These are phyloP conservation scores for Roridomyces roridus DNA, from an alignment of 768 basidiomycete species.

Conservation along the genomic window DNA sequence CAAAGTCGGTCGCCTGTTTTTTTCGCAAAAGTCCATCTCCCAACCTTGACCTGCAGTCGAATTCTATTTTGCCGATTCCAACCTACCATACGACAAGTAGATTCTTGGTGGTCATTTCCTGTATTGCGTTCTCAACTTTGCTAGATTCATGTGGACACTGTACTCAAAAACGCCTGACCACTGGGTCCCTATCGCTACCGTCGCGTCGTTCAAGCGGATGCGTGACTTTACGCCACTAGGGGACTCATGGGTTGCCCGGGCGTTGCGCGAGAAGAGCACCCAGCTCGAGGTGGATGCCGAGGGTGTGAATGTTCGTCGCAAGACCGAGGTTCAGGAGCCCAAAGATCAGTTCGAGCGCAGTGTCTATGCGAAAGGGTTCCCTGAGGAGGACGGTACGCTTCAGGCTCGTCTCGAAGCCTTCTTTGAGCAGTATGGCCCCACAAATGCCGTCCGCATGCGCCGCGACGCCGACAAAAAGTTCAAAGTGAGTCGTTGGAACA, in stretches of 20 bases:
- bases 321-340: constrained; percentile 76
- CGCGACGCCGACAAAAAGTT: constrained; percentile 51
- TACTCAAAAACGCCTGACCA: constrained; percentile 82
- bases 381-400: constrained; percentile 63
- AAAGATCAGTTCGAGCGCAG: constrained; percentile 83
- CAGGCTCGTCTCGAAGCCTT: constrained; percentile 81
- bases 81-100: constrained; percentile 89
- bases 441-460: constrained; percentile 88
- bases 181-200: constrained; percentile 88
- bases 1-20: constrained; percentile 51
- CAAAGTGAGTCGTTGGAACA: constrained; percentile 13
- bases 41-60: constrained; percentile 61
- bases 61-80: constrained; percentile 97
- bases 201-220: constrained; percentile 97
- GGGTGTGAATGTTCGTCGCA: constrained; percentile 75
- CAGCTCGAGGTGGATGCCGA: constrained; percentile 78
- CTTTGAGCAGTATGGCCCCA: constrained; percentile 77
- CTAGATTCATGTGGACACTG: constrained; percentile 94
- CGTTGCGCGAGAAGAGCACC: constrained; percentile 54
- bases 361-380: constrained; percentile 93
- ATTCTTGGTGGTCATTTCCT: constrained; percentile 15
- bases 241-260: constrained; percentile 69
- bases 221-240: constrained; percentile 68
- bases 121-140: neutral
- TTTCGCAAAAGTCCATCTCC: neutral